Base-by-base conservation (phyloP, 768 basidiomycete species). In the Trametes meyenii region DNA sequence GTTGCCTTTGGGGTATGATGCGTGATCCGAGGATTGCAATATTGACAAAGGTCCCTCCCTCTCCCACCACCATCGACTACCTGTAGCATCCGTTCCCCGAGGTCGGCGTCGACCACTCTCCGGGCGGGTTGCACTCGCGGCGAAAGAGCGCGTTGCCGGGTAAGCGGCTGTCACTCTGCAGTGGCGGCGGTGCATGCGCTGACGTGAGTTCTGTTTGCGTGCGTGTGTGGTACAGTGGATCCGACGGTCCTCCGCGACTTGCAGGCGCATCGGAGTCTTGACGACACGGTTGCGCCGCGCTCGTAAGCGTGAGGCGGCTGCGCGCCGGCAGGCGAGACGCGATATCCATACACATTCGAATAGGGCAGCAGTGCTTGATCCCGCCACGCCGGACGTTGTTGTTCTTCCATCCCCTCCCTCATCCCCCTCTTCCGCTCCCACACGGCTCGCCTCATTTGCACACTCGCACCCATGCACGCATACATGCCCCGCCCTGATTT, bases 211-310 rank as follows among this genome's bases (percentile, higher is more conserved):
- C 42, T 51, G 42, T 12, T 23, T 21, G 21, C n/a, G 72, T 64
- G 67, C 59, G 62, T 58, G 29, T 33, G 29, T 33, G 29, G 29
- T 3, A 33, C 29, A 91, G 91, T 96, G 70, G 94, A 96, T 75
- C 92, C 94, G 2, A 85, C 86, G 49, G 94, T 96, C 29, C 77
- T 96, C 66, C 88, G 88, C 39, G 94, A 96, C 75, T 78, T 94
- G 59, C 92, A 94, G 76, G 88, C 89, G 16, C 93, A 94, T 72
- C 81, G 89, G 72, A 92, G 90, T 77, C 79, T 93, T 66, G 91
- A 93, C 48, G 87, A 71, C 56, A 60, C 63, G 26, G 67, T 66
- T 36, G 49, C 44, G 21, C 40, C 67, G 26, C 64, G 62, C 40
- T 23, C 62, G 42, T 50, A 24, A 50, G 24, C 29, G 29, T 33